A percentile compares a stretch with the other conserved stretches of the same genome.
Conservation (phyloP, 2,329 filamentous ascomycete genomes). For the Fusarium dimerum region DNA sequence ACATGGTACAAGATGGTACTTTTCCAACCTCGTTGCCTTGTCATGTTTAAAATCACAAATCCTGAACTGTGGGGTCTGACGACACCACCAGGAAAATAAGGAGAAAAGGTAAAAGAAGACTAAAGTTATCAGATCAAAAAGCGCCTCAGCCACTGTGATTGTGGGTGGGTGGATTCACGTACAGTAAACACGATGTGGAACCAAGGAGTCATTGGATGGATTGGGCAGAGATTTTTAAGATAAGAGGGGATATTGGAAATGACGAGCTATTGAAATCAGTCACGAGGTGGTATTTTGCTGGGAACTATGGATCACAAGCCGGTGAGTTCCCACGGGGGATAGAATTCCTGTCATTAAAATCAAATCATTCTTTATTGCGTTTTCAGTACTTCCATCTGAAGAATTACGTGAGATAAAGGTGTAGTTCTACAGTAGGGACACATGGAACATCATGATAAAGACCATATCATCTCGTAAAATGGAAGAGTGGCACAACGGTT, state of each 20-base stretch:
- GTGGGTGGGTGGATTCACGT: conserved; percentile 1
- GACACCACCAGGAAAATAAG: no score
- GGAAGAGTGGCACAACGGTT: not conserved
- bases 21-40: no score
- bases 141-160: conserved; percentile 14
- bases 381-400: no score
- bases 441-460: no score
- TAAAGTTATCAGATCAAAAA: conserved; percentile 35
- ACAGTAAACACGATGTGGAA: not conserved
- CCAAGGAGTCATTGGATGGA: not conserved
- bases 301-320: not conserved
- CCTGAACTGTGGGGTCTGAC: not conserved
- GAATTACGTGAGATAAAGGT: no score
- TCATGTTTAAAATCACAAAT: not conserved
- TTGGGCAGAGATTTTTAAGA: not conserved
- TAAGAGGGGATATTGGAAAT: not conserved
- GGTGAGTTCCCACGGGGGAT: not conserved
- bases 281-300: not conserved
- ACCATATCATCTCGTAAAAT: not conserved
- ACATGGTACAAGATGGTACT: no score
- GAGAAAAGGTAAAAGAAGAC: conserved; percentile 19
- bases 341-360: not conserved
- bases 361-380: not conserved
- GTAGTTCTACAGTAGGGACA: no score
- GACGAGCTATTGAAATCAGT: not conserved